phyloP scores from a whole-genome alignment of 192 early-diverging fungal species.

The Dissophora globulifera region DNA sequence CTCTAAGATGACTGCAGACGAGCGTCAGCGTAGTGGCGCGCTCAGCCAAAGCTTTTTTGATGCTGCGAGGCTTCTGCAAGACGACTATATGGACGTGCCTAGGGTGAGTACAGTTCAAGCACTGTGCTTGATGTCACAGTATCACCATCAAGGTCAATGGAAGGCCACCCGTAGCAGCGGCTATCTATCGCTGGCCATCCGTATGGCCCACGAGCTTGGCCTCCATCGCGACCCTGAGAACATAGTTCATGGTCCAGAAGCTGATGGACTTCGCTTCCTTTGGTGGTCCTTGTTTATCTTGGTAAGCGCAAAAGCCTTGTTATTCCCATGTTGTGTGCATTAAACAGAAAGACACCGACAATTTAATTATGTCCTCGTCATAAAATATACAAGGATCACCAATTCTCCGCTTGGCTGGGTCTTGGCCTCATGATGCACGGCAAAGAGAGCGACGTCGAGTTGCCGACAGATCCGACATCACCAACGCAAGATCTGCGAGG shows the following conservation, averaged over 20 bases:
- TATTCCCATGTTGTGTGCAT: no score
- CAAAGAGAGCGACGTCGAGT: constrained; percentile 49
- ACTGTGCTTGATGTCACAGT: constrained; percentile 50
- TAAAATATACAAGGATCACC: no score
- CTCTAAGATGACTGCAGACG: constrained; percentile 29
- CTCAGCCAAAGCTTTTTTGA: constrained; percentile 44
- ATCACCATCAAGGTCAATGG: constrained; percentile 55
- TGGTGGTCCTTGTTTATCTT: constrained; percentile 55
- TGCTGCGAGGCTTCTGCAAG: constrained; percentile 42
- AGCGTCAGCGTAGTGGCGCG: constrained; percentile 17
- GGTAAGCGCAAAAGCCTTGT: constrained; percentile 33
- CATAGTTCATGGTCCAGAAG: constrained; percentile 34
- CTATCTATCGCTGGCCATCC: constrained; percentile 55
- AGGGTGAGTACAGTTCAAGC: constrained; percentile 57
- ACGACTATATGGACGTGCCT: constrained; percentile 57
- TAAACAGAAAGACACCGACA: no score
- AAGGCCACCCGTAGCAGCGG: constrained; percentile 51
- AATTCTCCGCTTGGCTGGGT: constrained; percentile 50
- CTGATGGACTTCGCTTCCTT: constrained; percentile 41
- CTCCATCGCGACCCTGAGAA: constrained; percentile 51
- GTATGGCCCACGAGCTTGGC: constrained; percentile 57
- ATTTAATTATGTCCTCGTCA: no score
- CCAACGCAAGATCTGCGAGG: constrained; percentile 41
- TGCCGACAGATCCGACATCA: constrained; percentile 33
- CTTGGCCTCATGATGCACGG: constrained; percentile 49